Percentiles rank a stretch among this genome's conserved stretches.
Conservation (phyloP, 257 asterid species). For the Gynochthodes officinalis region DNA sequence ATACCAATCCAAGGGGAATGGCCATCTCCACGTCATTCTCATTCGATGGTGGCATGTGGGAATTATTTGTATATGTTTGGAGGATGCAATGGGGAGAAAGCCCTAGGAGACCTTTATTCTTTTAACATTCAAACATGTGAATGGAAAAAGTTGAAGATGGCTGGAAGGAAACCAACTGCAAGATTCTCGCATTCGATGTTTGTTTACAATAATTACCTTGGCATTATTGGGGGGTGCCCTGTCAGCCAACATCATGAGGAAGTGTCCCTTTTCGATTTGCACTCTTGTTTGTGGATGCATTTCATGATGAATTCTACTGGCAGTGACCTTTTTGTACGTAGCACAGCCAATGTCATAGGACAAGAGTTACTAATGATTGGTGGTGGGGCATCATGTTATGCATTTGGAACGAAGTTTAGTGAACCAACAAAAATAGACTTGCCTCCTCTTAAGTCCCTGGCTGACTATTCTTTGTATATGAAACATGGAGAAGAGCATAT, state of each 20-base stretch:
- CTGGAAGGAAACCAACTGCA: slow-evolving; percentile 59
- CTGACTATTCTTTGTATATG: slow-evolving; percentile 20
- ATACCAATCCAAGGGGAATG: slow-evolving; percentile 51
- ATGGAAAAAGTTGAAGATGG: slow-evolving; percentile 57
- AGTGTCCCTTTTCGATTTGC: slow-evolving; percentile 61
- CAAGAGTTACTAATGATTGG: slow-evolving; percentile 68
- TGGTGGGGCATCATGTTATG: slow-evolving; percentile 97
- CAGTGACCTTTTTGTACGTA: slow-evolving; percentile 76
- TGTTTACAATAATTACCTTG: slow-evolving; percentile 55
- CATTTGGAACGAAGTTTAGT: slow-evolving; percentile 95
- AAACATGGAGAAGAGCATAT: slow-evolving; percentile 26
- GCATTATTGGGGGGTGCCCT: slow-evolving; percentile 93
- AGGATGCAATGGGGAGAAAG: slow-evolving; percentile 84
- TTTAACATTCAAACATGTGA: slow-evolving; percentile 49
- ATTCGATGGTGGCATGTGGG: slow-evolving; percentile 63
- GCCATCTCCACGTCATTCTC: slow-evolving; percentile 93
- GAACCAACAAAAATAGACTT: slow-evolving; percentile 64
- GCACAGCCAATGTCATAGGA: slow-evolving; percentile 62
- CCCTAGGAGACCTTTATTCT: slow-evolving; percentile 64
- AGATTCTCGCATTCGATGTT: slow-evolving; percentile 93
- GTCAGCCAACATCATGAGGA: slow-evolving; percentile 52
- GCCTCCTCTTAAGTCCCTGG: slow-evolving; percentile 41
- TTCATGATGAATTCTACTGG: slow-evolving; percentile 44
- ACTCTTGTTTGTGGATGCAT: slow-evolving; percentile 59
- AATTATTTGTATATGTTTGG: slow-evolving; percentile 66